These are phyloP conservation scores for Leccinum broughii DNA, from an alignment of 768 basidiomycete genomes.

Conservation along the genomic window DNA sequence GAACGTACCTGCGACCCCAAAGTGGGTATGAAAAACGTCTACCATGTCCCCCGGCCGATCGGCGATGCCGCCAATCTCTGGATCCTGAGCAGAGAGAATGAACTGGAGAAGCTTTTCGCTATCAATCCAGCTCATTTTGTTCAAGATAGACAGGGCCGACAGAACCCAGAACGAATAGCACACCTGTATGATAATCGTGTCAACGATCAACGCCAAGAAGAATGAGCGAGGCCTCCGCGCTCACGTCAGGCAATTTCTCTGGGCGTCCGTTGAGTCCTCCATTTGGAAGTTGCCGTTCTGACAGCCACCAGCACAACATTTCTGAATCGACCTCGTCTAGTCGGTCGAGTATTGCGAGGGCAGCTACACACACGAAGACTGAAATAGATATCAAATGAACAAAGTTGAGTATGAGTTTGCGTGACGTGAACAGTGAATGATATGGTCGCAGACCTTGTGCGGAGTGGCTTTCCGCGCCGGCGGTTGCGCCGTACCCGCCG, in stretches of 20 bases:
- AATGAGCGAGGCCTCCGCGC: constrained; percentile 26
- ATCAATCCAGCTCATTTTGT: constrained; percentile 87
- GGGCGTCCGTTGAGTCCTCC: constrained; percentile 98
- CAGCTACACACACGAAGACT: constrained; percentile 91
- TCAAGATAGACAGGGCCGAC: constrained; percentile 82
- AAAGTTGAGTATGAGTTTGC: not conserved
- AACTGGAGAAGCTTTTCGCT: constrained; percentile 72
- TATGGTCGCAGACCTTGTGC: constrained; percentile 65
- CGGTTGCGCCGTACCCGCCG: constrained; percentile 83
- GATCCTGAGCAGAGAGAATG: constrained; percentile 89
- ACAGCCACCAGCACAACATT: constrained; percentile 90
- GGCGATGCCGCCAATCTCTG: constrained; percentile 88
- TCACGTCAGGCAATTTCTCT: constrained; percentile 93
- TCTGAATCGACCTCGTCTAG: constrained; percentile 77
- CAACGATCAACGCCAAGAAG: not conserved
- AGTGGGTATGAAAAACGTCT: constrained; percentile 96
- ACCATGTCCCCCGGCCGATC: constrained; percentile 92
- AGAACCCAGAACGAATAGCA: constrained; percentile 99
- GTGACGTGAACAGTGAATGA: not conserved
- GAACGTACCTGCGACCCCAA: constrained; percentile 80
- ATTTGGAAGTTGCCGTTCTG: constrained; percentile 88
- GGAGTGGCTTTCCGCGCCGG: constrained; percentile 92
- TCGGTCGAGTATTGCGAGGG: constrained; percentile 83
- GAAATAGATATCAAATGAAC: not conserved
- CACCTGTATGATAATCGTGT: constrained; percentile 33